phyloP scores from a whole-genome alignment of 23 red algal genomes.

The Pyropia haitanensis region DNA sequence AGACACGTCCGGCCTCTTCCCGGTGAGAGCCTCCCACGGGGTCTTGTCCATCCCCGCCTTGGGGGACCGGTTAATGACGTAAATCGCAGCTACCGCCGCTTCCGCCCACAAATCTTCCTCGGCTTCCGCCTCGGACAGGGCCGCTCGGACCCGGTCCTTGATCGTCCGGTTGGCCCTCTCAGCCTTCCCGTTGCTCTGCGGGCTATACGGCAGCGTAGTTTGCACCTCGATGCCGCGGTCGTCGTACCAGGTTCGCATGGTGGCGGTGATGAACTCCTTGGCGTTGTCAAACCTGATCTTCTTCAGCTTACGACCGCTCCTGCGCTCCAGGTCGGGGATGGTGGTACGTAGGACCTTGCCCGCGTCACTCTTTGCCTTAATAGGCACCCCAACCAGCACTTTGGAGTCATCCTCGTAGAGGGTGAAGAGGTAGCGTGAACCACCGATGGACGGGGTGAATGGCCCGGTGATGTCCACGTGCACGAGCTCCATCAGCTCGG shows the following conservation, averaged over 20 bases:
- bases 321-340: neutral
- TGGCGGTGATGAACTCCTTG: neutral
- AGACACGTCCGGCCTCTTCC: no score
- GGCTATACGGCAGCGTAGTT: neutral
- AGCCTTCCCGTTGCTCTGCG: conserved; percentile 2
- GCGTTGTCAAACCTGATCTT: conserved; percentile 1
- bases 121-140: no score
- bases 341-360: neutral
- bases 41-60: no score
- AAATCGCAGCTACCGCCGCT: no score
- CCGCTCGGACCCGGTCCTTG: neutral
- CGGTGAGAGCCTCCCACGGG: no score
- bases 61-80: no score
- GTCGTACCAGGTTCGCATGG: neutral
- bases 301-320: neutral
- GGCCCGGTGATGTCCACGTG: conserved; percentile 8
- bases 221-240: neutral
- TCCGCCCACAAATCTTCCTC: no score
- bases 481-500: conserved; percentile 4
- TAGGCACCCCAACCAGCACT: neutral
- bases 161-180: neutral
- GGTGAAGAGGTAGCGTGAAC: conserved; percentile 7
- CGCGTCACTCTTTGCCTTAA: neutral
- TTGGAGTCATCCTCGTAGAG: neutral
- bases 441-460: conserved; percentile 1